Evolutionary conservation across 2,329 filamentous ascomycete species (phyloP), one percentile per base, ranked within the genome.

Genomic region (Beauveria pseudobassiana): DNA sequence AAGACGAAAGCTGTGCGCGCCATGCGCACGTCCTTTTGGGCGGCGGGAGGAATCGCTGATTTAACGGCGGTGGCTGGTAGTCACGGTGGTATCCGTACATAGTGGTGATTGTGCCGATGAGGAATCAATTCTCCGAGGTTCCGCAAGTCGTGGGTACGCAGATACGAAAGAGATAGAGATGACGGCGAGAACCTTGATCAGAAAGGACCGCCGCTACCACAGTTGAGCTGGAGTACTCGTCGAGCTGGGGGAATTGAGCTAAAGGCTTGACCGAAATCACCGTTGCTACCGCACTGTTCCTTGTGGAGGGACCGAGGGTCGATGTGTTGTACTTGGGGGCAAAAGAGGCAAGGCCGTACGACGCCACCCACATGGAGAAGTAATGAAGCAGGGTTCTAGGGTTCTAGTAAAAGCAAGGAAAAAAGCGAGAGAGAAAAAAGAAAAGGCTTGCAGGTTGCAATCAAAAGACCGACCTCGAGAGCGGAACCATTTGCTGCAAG

Each of bases 291-390:
- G 48, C 48, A 50, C 48, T n/a, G 48, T 50, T 26, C 18, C 16
- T 14, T 30, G 16, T 50, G 24, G 14, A 20, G 7, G 26, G 18
- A 50, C 48, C 26, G 26, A 50, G 48, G 26, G 48, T 50, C 18
- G 45, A 38, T 38, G 34, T 38, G 12, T 6, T 38, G 34, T 38
- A 38, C 0, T 38, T 38, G 34, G 30, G 26, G 6, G 52, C 38
- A 3, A 57, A 57, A 57, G 42, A 57, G 54, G 54, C 54, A 57
- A 57, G 54, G 54, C 54, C 43, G n/a, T 57, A 57, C 54, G 54
- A 57, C 10, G 52, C 38, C 24, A 20, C 5, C 16, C 24, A n/a
- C 14, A 22, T 6, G 48, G 14, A 50, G 22, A 18, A 20, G 12
- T 4, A 52, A 9, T 1, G 12, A 2, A 38, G 14, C 12, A 38